Conservation (phyloP, 139 green algal species). For the Chlamydomonas urium region DNA sequence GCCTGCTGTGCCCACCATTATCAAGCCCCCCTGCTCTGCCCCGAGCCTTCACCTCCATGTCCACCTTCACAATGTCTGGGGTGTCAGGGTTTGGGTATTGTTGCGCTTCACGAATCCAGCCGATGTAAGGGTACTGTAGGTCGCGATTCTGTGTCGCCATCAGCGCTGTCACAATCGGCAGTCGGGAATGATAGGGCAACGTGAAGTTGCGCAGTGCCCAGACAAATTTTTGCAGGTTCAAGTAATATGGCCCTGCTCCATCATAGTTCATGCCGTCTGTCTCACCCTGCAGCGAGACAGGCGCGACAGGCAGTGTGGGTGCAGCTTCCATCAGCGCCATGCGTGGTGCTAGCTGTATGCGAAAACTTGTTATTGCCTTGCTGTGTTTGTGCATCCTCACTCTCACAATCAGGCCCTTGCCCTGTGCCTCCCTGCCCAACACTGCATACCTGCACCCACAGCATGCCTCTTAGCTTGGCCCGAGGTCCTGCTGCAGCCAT, state of each 20-base stretch:
- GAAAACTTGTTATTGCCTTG: neutral
- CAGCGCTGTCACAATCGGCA: neutral
- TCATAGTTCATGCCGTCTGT: neutral
- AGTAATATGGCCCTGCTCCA: neutral
- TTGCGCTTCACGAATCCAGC: neutral
- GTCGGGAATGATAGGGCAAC: neutral
- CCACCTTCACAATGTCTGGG: neutral
- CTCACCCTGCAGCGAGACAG: neutral
- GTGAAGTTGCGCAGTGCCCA: neutral
- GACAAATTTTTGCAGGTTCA: neutral
- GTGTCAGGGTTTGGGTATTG: neutral
- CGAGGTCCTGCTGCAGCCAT: neutral
- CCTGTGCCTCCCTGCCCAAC: neutral
- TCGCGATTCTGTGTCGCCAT: neutral
- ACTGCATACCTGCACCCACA: neutral
- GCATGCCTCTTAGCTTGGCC: neutral
- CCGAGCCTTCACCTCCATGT: neutral
- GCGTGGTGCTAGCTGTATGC: no score
- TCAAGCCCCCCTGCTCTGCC: no score
- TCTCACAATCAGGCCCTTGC: neutral
- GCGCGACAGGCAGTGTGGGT: no score
- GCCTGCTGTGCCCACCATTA: no score
- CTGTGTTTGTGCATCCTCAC: neutral
- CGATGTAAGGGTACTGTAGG: slow-evolving; percentile 1
- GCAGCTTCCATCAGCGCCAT: no score